Evolutionary conservation across 225 moss, liverwort and hornwort species (phyloP).

Genomic region (Rhytidiadelphus loreus): DNA sequence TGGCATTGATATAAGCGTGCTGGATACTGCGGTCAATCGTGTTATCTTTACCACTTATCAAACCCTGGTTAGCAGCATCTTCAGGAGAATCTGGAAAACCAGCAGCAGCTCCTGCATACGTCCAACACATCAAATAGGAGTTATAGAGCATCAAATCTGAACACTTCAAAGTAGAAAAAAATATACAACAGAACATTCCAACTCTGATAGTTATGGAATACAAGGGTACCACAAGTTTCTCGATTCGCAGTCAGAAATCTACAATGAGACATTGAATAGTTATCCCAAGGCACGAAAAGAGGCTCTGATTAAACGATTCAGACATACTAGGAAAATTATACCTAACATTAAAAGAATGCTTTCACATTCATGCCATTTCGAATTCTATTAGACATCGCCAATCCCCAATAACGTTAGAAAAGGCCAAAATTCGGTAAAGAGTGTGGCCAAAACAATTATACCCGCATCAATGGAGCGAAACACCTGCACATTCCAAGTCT

Average conservation of each 20-base stretch:
- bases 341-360: background rate
- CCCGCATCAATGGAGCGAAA: slow-evolving; percentile 95
- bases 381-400: background rate
- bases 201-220: background rate
- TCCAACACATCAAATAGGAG: background rate
- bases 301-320: background rate
- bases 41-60: slow-evolving; percentile 81
- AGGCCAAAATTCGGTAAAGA: background rate
- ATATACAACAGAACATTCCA: background rate
- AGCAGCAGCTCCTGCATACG: slow-evolving; percentile 39
- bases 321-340: background rate
- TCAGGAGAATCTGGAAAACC: slow-evolving; percentile 49
- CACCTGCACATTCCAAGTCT: slow-evolving; percentile 84
- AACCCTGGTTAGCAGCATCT: slow-evolving; percentile 48
- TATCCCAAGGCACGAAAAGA: background rate
- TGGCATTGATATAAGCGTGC: slow-evolving; percentile 85
- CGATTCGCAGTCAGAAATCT: background rate
- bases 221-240: background rate
- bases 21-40: slow-evolving; percentile 83
- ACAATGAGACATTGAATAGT: background rate
- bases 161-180: background rate
- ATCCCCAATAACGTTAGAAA: background rate
- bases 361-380: background rate
- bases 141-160: background rate
- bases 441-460: background rate